These are phyloP conservation scores for Dioscorea zingiberensis DNA, from an alignment of 106 monocot genomes.

Conservation along the genomic window DNA sequence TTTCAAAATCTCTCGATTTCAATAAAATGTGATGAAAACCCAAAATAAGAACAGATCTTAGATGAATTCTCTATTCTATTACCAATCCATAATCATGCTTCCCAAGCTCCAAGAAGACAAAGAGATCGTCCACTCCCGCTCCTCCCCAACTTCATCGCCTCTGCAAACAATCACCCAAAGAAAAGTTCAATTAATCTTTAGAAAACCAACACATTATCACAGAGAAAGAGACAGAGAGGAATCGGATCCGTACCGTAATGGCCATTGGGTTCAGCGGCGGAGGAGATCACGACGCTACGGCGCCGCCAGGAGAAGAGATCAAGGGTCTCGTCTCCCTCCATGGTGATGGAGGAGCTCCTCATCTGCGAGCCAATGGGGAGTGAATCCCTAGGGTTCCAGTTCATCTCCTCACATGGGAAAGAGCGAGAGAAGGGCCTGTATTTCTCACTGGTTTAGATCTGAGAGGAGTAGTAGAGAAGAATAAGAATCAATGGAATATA, in stretches of 20 bases:
- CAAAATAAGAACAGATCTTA: too few species aligned
- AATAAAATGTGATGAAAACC: too few species aligned
- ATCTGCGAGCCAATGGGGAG: neutral
- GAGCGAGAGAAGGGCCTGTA: too few species aligned
- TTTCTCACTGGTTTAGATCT: too few species aligned
- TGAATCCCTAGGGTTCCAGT: neutral
- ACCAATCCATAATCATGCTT: conserved; percentile 38
- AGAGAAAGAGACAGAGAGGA: neutral
- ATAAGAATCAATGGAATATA: too few species aligned
- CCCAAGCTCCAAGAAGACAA: conserved; percentile 14
- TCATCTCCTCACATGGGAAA: conserved; percentile 9
- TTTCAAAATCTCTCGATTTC: too few species aligned
- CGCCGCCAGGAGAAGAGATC: conserved; percentile 18
- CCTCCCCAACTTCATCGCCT: neutral
- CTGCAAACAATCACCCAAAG: neutral
- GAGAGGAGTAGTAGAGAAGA: neutral
- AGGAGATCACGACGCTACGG: neutral
- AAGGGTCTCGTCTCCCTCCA: conserved; percentile 2
- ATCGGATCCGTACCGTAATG: neutral
- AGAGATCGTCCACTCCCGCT: conserved; percentile 19
- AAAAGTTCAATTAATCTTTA: too few species aligned
- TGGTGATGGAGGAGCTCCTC: neutral
- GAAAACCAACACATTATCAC: too few species aligned
- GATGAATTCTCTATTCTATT: too few species aligned
- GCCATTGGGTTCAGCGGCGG: neutral